phyloP scores from a whole-genome alignment of 2,329 filamentous ascomycete species.

The Colletotrichum salicis region DNA sequence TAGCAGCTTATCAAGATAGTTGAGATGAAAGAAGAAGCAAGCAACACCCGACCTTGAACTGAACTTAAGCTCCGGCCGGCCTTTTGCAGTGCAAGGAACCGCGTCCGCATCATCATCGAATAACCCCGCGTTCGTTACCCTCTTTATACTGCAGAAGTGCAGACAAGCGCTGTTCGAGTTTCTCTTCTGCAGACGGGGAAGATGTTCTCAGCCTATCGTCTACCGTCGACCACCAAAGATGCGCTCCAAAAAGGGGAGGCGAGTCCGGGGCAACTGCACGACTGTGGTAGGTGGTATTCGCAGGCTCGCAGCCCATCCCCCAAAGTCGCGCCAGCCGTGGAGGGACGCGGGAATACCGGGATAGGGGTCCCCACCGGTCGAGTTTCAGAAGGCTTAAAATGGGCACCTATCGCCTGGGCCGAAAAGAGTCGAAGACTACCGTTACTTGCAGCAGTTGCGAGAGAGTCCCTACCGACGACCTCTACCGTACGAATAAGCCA shows the following conservation, averaged over 20 bases:
- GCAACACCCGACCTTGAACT: neutral
- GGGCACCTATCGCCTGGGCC: slow-evolving; percentile 18
- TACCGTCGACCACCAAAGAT: neutral
- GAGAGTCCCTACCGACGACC: neutral
- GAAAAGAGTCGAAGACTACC: neutral
- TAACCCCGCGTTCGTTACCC: too few species aligned
- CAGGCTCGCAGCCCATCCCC: neutral
- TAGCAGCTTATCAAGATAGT: neutral
- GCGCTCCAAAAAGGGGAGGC: slow-evolving; percentile 15
- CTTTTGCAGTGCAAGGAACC: neutral
- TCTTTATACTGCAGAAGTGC: too few species aligned
- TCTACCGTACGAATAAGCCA: neutral
- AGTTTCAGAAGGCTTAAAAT: slow-evolving; percentile 33
- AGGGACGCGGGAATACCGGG: slow-evolving; percentile 25
- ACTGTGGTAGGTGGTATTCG: slow-evolving; percentile 32
- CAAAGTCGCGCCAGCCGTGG: neutral
- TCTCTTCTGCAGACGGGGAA: too few species aligned
- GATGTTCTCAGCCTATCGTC: neutral
- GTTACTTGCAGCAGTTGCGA: neutral
- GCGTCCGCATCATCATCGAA: too few species aligned
- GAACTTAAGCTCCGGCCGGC: neutral
- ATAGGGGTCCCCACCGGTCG: neutral
- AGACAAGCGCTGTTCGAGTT: too few species aligned
- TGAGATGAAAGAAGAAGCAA: neutral
- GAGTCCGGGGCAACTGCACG: slow-evolving; percentile 5